Conservation (phyloP, 176 grass and related monocot genomes). For the Metroxylon sagu region DNA sequence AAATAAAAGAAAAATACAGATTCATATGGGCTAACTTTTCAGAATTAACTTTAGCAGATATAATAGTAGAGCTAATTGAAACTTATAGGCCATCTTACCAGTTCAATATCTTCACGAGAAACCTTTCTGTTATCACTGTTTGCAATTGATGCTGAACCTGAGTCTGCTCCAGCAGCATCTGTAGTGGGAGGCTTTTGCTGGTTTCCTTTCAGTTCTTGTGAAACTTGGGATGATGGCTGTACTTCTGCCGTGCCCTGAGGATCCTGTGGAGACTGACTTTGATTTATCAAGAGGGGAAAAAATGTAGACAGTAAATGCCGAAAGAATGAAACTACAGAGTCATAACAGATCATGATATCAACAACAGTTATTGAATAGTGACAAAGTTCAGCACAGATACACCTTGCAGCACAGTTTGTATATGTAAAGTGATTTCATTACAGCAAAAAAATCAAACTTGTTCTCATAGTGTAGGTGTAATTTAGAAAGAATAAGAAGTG, state of each 20-base stretch:
- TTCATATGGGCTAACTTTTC: too few species aligned
- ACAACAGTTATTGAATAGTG: too few species aligned
- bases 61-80: neutral
- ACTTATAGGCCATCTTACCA: constrained; percentile 35
- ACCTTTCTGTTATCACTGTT: constrained; percentile 87
- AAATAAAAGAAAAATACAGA: too few species aligned
- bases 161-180: constrained; percentile 57
- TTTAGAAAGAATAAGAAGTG: too few species aligned
- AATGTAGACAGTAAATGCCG: neutral
- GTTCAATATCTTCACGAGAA: constrained; percentile 91
- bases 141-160: constrained; percentile 44
- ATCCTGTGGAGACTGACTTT: constrained; percentile 35
- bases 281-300: constrained; percentile 4
- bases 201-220: constrained; percentile 63
- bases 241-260: constrained; percentile 65
- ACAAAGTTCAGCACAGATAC: too few species aligned
- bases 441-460: too few species aligned
- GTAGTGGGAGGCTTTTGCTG: constrained; percentile 40
- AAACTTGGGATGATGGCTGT: constrained; percentile 46
- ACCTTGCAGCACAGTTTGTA: too few species aligned
- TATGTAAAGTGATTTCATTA: too few species aligned
- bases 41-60: too few species aligned
- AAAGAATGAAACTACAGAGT: too few species aligned
- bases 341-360: too few species aligned
- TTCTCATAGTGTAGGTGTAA: too few species aligned